Evolutionary conservation across 164 flowering plant species (phyloP), one percentile per base, ranked within the genome.

Genomic region (Stephania yunnanensis): DNA sequence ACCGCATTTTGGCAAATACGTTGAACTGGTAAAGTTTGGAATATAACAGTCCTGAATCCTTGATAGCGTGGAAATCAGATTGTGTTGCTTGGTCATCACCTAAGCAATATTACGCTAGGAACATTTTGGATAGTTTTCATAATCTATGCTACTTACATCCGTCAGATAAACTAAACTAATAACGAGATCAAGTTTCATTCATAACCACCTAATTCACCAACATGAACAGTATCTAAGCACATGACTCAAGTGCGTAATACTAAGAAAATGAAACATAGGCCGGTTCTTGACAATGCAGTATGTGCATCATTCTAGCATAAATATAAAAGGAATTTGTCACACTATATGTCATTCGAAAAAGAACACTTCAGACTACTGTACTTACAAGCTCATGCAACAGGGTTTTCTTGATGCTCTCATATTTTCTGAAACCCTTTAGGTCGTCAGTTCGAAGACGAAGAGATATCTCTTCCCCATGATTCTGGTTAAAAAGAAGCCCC

Each of bases 391-490:
- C 99, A 85, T 95, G 99, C 80, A 95, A 72, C 72, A 95, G 89
- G 73, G 99, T 95, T 79, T 87, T 91, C 82, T 95, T 95, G 58
- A 95, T 91, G 76, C 91, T 90, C 77, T 90, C 91, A 73, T 95
- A 93, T 81, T 95, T 95, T 85, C 99, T 87, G 83, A 95, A 95
- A 72, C 99, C 99, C 81, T 89, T 93, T 50, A 93, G 90, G 76
- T 95, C 97, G 87, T 95, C 99, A 48, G 98, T 95, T 67, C 99
- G 94, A 78, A 93, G 93, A 58, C 99, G 97, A 83, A 95, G 82
- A 69, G 99, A 95, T 78, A 93, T 93, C 85, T 95, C 99, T 82
- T 95, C 98, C 53, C 99, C 98, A 13, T 87, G 94, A 83, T 95
- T 93, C 99, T 95, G 83, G 68, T 25, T 25, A 83, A 10, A 44